Evolutionary conservation across 495 filamentous ascomycete genomes (phyloP).

Genomic region (Talaromyces wortmannii): DNA sequence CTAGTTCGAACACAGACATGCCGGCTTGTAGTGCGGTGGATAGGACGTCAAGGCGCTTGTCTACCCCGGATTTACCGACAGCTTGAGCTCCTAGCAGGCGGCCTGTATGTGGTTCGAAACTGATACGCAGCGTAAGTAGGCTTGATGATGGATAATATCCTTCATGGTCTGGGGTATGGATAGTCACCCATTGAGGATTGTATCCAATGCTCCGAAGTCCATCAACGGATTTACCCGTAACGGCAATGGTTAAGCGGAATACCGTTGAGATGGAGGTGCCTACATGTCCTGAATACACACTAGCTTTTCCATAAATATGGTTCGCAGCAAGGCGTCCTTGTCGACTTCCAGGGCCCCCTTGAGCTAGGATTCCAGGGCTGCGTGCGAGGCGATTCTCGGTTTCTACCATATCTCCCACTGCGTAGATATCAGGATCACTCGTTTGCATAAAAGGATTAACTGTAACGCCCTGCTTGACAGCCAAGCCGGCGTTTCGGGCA

Average conservation of each 20-base stretch:
- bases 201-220: background rate
- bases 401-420: background rate
- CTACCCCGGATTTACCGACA: background rate
- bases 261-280: background rate
- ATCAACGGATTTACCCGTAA: background rate
- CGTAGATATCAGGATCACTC: background rate
- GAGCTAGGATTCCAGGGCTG: background rate
- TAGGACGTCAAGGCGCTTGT: background rate
- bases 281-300: background rate
- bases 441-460: background rate
- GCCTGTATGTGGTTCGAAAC: background rate
- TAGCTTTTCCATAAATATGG: background rate
- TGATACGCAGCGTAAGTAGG: background rate
- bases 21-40: background rate
- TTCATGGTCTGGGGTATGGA: background rate
- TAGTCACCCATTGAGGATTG: background rate
- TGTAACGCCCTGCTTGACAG: background rate
- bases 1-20: background rate
- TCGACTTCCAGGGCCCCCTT: background rate
- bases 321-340: constrained; percentile 1
- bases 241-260: background rate
- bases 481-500: background rate
- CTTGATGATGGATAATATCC: background rate
- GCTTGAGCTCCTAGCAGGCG: background rate
- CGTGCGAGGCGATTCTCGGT: background rate